These are phyloP conservation scores for Fusarium humuli DNA, from an alignment of 2,329 filamentous ascomycete species.

Conservation along the genomic window DNA sequence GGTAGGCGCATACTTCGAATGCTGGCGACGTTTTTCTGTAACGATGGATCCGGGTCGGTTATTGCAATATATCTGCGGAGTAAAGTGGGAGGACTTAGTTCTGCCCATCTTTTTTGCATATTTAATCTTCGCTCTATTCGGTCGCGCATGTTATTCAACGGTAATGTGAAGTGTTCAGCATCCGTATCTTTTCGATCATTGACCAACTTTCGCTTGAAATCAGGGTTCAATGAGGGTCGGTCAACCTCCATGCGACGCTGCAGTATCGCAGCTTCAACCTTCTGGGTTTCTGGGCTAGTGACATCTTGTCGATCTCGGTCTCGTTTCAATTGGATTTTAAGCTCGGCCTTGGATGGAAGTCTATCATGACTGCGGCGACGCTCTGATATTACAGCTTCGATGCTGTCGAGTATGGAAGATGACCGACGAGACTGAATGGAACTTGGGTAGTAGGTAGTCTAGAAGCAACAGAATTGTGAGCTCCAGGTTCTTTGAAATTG, in stretches of 20 bases:
- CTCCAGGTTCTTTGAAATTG: not conserved
- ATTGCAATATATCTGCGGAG: conserved; percentile 40
- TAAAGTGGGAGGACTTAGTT: conserved; percentile 43
- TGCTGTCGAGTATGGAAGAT: conserved; percentile 14
- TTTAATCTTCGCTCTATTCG: conserved; percentile 37
- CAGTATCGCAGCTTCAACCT: not conserved
- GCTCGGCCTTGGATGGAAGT: not conserved
- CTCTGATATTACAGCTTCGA: conserved; percentile 20
- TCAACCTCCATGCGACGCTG: not conserved
- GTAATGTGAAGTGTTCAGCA: not conserved
- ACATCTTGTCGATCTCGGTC: not conserved
- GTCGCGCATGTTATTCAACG: not conserved
- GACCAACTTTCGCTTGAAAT: not conserved
- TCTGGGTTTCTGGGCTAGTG: not conserved
- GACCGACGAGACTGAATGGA: conserved; percentile 11
- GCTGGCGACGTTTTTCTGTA: conserved; percentile 38
- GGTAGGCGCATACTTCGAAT: conserved; percentile 47
- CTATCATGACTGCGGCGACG: conserved; percentile 5
- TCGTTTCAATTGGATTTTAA: not conserved
- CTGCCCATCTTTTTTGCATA: conserved; percentile 38
- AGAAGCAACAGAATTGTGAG: conserved; percentile 23
- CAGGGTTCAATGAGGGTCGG: not conserved
- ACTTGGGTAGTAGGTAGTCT: conserved; percentile 16
- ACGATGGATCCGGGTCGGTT: conserved; percentile 5
- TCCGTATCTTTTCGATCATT: not conserved